A percentile compares a stretch with the other conserved stretches of the same genome.
phyloP scores from a whole-genome alignment of 1,139 yeast species.

The Kodamaea arcana region DNA sequence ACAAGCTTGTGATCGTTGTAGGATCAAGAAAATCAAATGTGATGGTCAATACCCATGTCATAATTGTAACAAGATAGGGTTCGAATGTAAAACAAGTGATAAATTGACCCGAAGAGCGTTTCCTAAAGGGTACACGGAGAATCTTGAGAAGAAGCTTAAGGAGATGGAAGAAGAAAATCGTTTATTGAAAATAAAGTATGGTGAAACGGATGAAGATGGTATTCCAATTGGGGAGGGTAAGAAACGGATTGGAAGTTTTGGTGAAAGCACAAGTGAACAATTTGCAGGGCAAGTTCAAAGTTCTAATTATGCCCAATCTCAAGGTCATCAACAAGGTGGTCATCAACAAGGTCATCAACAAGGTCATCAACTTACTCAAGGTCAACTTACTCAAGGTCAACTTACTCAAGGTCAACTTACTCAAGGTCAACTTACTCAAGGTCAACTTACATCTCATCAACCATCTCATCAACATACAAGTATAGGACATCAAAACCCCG shows the following conservation, averaged over 20 bases:
- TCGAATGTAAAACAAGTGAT: slow-evolving; percentile 68
- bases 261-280: too few relatives aligned
- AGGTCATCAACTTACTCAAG: too few relatives aligned
- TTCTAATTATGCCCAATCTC: too few relatives aligned
- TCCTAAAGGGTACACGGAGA: slow-evolving; percentile 63
- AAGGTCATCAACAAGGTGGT: too few relatives aligned
- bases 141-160: slow-evolving; percentile 58
- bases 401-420: too few relatives aligned
- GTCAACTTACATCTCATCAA: slow-evolving; percentile 3
- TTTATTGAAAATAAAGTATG: slow-evolving; percentile 24
- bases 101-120: slow-evolving; percentile 61
- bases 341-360: too few relatives aligned
- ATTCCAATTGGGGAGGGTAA: not conserved
- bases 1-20: slow-evolving; percentile 79
- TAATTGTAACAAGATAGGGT: slow-evolving; percentile 60
- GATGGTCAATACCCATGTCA: slow-evolving; percentile 70
- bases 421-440: too few relatives aligned
- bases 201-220: slow-evolving; percentile 1
- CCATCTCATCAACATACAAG: slow-evolving; percentile 3
- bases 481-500: slow-evolving; percentile 1
- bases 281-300: too few relatives aligned
- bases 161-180: slow-evolving; percentile 58
- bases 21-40: slow-evolving; percentile 73
- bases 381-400: too few relatives aligned
- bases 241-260: not conserved